Conservation (phyloP, 192 early-diverging fungal species). For the Lobosporangium transversale region DNA sequence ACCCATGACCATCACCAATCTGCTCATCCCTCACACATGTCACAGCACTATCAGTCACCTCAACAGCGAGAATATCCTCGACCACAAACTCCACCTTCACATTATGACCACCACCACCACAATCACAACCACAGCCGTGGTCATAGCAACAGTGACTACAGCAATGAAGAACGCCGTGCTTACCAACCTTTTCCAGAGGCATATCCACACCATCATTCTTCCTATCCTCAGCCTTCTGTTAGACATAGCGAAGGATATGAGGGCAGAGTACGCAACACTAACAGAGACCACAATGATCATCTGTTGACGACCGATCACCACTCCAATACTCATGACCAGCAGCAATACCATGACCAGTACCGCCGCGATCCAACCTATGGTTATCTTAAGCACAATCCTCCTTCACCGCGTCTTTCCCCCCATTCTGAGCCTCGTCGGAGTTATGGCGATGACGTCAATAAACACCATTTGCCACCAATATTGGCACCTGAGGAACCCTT, state of each 20-base stretch:
- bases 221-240: constrained; percentile 6
- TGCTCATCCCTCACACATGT: constrained; percentile 5
- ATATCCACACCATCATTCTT: constrained; percentile 1
- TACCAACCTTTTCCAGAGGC: constrained; percentile 22
- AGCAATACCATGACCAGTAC: constrained; percentile 31
- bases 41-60: constrained; percentile 9
- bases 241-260: constrained; percentile 46
- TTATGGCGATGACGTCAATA: constrained; percentile 25
- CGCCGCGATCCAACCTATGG: constrained; percentile 25
- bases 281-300: constrained; percentile 48
- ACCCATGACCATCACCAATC: constrained; percentile 12
- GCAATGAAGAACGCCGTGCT: constrained; percentile 11
- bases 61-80: constrained; percentile 22
- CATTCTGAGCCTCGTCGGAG: neutral
- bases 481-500: constrained; percentile 44
- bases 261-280: constrained; percentile 46
- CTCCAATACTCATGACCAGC: constrained; percentile 29
- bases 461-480: constrained; percentile 39
- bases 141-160: constrained; percentile 4
- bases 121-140: neutral
- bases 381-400: constrained; percentile 29
- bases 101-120: constrained; percentile 2
- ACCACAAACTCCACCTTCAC: constrained; percentile 4
- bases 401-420: constrained; percentile 9
- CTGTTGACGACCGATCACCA: constrained; percentile 33